Percentiles rank a stretch among this genome's conserved stretches.
phyloP scores from a whole-genome alignment of 257 asterid species.

The Orobanche coerulescens region DNA sequence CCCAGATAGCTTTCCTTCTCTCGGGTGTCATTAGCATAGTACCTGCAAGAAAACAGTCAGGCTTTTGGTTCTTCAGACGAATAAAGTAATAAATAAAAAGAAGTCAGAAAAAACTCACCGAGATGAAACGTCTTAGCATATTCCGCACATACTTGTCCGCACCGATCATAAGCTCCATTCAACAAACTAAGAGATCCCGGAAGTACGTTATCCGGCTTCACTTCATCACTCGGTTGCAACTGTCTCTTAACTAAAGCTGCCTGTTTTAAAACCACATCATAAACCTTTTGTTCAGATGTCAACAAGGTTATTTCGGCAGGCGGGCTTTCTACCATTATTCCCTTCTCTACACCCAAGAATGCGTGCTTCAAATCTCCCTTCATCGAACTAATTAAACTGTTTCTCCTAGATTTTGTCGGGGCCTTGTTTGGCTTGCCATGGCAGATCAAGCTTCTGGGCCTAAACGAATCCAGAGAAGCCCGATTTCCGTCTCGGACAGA shows the following conservation, averaged over 20 bases:
- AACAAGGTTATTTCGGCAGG: constrained; percentile 56
- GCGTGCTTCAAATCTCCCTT: constrained; percentile 35
- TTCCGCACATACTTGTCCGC: constrained; percentile 93
- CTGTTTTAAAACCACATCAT: constrained; percentile 85
- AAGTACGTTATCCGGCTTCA: constrained; percentile 57
- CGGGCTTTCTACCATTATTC: constrained; percentile 48
- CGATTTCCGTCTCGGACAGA: constrained; percentile 46
- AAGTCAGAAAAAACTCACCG: constrained; percentile 51
- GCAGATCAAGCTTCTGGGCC: constrained; percentile 27
- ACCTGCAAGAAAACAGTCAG: constrained; percentile 42
- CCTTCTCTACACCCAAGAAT: constrained; percentile 33
- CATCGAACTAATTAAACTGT: constrained; percentile 22
- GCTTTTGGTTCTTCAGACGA: neutral
- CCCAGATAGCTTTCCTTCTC: constrained; percentile 96
- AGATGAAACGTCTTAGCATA: constrained; percentile 96
- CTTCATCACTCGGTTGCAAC: constrained; percentile 41
- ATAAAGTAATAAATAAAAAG: constrained; percentile 17
- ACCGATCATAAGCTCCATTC: constrained; percentile 90
- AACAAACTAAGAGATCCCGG: constrained; percentile 61
- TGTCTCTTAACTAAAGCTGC: constrained; percentile 78
- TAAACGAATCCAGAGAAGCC: constrained; percentile 30
- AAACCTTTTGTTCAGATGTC: constrained; percentile 88
- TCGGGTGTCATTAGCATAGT: constrained; percentile 92
- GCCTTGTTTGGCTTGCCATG: constrained; percentile 33
- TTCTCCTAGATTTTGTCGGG: constrained; percentile 29